These are phyloP conservation scores for Mrakia frigida DNA, from an alignment of 768 basidiomycete genomes.

Conservation along the genomic window DNA sequence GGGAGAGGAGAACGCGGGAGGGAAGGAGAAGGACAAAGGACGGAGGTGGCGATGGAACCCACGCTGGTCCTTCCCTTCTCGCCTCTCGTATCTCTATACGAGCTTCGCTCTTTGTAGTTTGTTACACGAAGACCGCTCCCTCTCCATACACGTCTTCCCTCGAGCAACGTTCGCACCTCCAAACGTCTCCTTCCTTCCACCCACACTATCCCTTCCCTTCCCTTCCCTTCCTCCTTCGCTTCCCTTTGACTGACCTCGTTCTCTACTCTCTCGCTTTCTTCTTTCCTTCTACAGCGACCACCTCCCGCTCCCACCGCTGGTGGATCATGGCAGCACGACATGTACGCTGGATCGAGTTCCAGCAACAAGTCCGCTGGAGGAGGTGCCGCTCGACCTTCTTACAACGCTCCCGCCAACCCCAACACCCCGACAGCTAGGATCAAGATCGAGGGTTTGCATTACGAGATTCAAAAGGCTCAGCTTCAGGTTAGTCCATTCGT, in stretches of 20 bases:
- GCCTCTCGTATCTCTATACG: too few relatives aligned
- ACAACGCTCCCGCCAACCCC: neutral
- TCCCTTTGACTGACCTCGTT: neutral
- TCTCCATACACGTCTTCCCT: too few relatives aligned
- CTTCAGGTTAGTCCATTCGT: conserved; percentile 12
- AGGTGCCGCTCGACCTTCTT: neutral
- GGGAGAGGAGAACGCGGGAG: too few relatives aligned
- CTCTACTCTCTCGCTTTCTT: neutral
- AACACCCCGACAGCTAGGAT: conserved; percentile 21
- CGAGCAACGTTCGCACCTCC: too few relatives aligned
- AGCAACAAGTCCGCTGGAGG: neutral
- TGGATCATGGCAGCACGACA: conserved; percentile 23
- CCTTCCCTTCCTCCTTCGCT: neutral
- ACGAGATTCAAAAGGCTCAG: conserved; percentile 27
- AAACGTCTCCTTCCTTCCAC: neutral
- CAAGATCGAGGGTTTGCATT: conserved; percentile 28
- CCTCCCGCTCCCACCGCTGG: conserved; percentile 19
- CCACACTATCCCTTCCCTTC: neutral
- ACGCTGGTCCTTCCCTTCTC: too few relatives aligned
- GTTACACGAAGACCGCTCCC: too few relatives aligned
- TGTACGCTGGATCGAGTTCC: conserved; percentile 3
- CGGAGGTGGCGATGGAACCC: too few relatives aligned
- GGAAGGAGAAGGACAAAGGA: too few relatives aligned
- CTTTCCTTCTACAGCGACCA: conserved; percentile 7
- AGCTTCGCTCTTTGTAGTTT: too few relatives aligned